Conservation (phyloP, 768 basidiomycete species). For the Asterophora parasitica region DNA sequence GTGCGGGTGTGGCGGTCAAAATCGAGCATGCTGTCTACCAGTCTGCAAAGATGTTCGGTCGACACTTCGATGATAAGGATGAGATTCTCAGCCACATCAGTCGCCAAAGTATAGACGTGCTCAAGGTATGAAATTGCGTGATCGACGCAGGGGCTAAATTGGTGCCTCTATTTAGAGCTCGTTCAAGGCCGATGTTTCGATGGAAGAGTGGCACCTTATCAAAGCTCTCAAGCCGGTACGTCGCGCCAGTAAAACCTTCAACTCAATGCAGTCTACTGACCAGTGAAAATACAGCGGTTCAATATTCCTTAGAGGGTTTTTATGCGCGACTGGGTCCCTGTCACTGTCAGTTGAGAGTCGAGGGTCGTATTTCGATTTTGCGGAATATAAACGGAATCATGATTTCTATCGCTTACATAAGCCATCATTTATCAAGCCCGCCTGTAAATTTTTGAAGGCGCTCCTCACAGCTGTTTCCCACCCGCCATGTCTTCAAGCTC, state of each 20-base stretch:
- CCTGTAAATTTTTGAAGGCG: neutral
- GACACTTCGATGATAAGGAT: slow-evolving; percentile 95
- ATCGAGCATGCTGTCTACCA: slow-evolving; percentile 97
- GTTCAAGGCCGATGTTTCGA: slow-evolving; percentile 85
- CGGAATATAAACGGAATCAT: slow-evolving; percentile 1
- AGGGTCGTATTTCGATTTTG: no score
- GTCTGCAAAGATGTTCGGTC: slow-evolving; percentile 90
- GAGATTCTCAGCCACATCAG: slow-evolving; percentile 89
- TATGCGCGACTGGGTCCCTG: neutral
- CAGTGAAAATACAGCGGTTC: slow-evolving; percentile 22
- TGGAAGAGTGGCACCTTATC: slow-evolving; percentile 92
- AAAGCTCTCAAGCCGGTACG: slow-evolving; percentile 78
- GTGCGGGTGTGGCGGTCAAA: slow-evolving; percentile 95
- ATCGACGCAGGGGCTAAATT: slow-evolving; percentile 2
- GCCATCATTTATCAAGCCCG: neutral
- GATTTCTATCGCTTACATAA: slow-evolving; percentile 7
- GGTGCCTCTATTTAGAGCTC: slow-evolving; percentile 45
- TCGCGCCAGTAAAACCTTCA: slow-evolving; percentile 3
- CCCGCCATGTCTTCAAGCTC: slow-evolving; percentile 21
- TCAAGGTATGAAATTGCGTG: slow-evolving; percentile 59
- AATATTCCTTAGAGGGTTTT: slow-evolving; percentile 21
- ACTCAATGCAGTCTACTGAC: neutral
- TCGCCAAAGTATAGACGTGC: slow-evolving; percentile 89
- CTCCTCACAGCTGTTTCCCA: slow-evolving; percentile 1
- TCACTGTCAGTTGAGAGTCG: neutral